Percentiles rank a stretch among this genome's conserved stretches.
Evolutionary conservation across 208 protist genomes (phyloP).

Genomic region (Trypanosoma mega): DNA sequence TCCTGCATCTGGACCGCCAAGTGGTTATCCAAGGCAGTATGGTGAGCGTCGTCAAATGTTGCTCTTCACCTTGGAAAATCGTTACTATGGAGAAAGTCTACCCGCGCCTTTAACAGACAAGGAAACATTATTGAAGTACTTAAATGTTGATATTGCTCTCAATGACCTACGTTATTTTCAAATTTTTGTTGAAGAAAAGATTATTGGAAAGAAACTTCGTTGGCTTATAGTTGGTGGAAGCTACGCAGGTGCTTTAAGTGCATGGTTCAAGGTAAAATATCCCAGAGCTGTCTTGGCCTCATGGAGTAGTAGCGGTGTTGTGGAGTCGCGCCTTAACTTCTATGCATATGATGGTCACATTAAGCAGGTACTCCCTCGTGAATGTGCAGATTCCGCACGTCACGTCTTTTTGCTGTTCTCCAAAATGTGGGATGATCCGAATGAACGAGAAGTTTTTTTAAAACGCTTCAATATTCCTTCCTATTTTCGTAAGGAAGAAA

Average conservation of each 20-base stretch:
- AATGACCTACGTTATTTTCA: conserved; percentile 40
- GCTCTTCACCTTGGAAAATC: conserved; percentile 42
- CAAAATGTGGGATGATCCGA: conserved; percentile 22
- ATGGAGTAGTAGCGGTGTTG: conserved; percentile 44
- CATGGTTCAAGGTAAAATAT: conserved; percentile 41
- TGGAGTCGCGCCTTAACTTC: conserved; percentile 45
- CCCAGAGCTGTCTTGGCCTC: conserved; percentile 31
- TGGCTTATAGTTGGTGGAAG: conserved; percentile 47
- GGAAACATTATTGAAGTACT: conserved; percentile 19
- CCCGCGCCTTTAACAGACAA: conserved; percentile 28
- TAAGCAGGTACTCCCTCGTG: conserved; percentile 19
- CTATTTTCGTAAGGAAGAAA: conserved; percentile 32
- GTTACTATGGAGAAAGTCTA: conserved; percentile 46
- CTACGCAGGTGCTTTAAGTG: conserved; percentile 41
- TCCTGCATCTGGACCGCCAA: conserved; percentile 19
- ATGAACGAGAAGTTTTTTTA: conserved; percentile 12
- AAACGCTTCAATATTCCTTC: conserved; percentile 22
- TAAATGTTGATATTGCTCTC: conserved; percentile 36
- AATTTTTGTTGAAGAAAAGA: conserved; percentile 16
- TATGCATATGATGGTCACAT: conserved; percentile 39
- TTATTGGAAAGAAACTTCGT: conserved; percentile 25
- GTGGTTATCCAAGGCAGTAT: conserved; percentile 32
- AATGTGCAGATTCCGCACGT: conserved; percentile 22
- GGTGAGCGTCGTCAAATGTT: conserved; percentile 24
- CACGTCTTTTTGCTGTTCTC: conserved; percentile 20